Evolutionary conservation across 2,329 filamentous ascomycete genomes (phyloP), one percentile per base, ranked within the genome.

Genomic region (Calonectria pteridis): DNA sequence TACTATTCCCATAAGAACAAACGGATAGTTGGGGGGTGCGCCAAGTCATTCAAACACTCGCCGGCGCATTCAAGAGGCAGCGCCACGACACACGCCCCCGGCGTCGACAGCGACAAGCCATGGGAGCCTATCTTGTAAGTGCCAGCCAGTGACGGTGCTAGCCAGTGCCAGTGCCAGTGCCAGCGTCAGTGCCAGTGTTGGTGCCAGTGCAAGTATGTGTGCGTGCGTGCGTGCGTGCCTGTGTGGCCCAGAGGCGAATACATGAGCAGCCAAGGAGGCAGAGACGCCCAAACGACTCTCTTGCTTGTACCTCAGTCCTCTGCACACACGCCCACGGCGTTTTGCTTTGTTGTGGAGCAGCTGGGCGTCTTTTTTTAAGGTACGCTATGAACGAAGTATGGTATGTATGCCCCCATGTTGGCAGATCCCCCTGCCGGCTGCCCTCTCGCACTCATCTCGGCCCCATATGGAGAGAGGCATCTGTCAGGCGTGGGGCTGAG

Each of bases 401-500:
- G 33, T 40, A 62, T 62, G 55, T 40, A 37, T 40, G 55, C 55
- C 33, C 55, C 55, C 55, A 75, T 77, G 70, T 74, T 67, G 49
- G 26, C 49, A 40, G 23, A 58, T 63, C 55, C 71, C 72, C 65
- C 59, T n/a, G n/a, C n/a, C n/a, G n/a, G n/a, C n/a, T 67, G 69
- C 23, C 55, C 23, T 62, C 35, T 62, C 55, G 55, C 23, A 40
- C 73, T 72, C 69, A 49, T 76, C 73, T 77, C 76, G 76, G 78
- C 55, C 76, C 69, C 77, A 78, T 78, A 64, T 75, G 46, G 33
- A 75, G 33, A 75, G 67, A 75, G 68, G 73, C 72, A 72, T 72
- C 67, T 79, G 66, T 75, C 72, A 77, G 74, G 53, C 72, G 55
- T 62, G 66, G 66, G 64, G 74, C 70, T 71, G 72, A 63, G 76